Percentiles rank a stretch among this genome's conserved stretches.
phyloP scores from a whole-genome alignment of 2,329 filamentous ascomycete species.

The Cladosporium sp. region DNA sequence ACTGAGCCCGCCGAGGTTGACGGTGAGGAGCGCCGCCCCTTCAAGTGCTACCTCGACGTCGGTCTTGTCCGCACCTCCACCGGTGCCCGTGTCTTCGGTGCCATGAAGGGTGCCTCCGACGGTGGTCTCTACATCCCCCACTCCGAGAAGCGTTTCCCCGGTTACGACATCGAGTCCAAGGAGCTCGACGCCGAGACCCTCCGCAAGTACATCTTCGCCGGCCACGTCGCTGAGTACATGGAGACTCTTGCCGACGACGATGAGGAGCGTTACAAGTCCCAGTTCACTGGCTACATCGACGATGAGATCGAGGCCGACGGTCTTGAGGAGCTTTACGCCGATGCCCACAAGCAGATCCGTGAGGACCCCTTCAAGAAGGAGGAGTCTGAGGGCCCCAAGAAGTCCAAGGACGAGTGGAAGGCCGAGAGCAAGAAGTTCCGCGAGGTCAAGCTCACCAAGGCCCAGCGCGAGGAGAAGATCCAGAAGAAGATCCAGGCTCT shows the following conservation, averaged over 20 bases:
- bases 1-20: conserved; percentile 92
- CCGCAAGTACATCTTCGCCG: conserved; percentile 98
- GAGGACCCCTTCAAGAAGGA: conserved; percentile 97
- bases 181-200: conserved; percentile 96
- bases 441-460: conserved; percentile 72
- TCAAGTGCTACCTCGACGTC: conserved; percentile 99
- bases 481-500: conserved; percentile 88
- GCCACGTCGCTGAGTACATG: conserved; percentile 99
- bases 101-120: conserved; percentile 99
- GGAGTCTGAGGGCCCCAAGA: conserved; percentile 71
- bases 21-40: conserved; percentile 84
- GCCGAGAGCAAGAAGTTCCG: conserved; percentile 84
- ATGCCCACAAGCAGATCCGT: conserved; percentile 94
- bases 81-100: conserved; percentile 97
- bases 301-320: conserved; percentile 94
- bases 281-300: conserved; percentile 98
- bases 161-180: conserved; percentile 94
- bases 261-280: conserved; percentile 98
- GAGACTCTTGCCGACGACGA: conserved; percentile 98
- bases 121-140: conserved; percentile 95
- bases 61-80: conserved; percentile 96
- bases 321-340: conserved; percentile 91
- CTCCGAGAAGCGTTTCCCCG: conserved; percentile 99
- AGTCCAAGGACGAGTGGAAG: conserved; percentile 80
- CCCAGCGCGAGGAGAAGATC: conserved; percentile 76